A percentile compares a stretch with the other conserved stretches of the same genome.
These are phyloP conservation scores for Verbascum thapsus DNA, from an alignment of 257 asterid genomes.

Conservation along the genomic window DNA sequence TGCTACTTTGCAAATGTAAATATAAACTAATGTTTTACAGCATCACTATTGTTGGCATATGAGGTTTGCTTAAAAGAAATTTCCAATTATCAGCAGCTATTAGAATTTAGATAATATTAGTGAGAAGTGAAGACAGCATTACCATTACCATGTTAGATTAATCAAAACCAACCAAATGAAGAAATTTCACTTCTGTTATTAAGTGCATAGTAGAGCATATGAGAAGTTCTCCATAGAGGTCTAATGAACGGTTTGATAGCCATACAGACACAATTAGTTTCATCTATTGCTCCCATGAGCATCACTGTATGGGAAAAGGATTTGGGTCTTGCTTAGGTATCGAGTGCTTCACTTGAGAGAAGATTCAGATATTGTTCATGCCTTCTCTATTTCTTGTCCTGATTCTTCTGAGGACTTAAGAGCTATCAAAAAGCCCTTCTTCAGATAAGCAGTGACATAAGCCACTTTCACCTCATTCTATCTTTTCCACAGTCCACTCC, in stretches of 20 bases:
- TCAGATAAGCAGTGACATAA: not conserved
- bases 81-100: not conserved
- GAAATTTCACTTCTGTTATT: not conserved
- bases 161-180: not conserved
- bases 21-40: conserved; percentile 13
- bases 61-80: not conserved
- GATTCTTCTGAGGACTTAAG: not conserved
- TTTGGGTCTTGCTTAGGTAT: too few relatives aligned
- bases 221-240: too few relatives aligned
- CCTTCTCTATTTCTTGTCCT: not conserved
- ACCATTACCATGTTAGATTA: conserved; percentile 1
- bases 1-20: conserved; percentile 16
- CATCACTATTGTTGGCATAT: conserved; percentile 15
- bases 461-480: conserved; percentile 6
- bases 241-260: too few relatives aligned
- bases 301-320: too few relatives aligned
- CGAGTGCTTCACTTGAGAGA: too few relatives aligned
- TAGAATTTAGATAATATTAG: not conserved
- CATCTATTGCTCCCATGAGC: too few relatives aligned
- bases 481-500: not conserved
- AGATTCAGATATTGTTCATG: not conserved
- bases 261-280: too few relatives aligned
- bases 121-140: conserved; percentile 1
- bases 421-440: not conserved
- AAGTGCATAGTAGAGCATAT: not conserved